Base-by-base conservation (phyloP, 176 grass and related monocot genomes). In the Aegilops tauschii region DNA sequence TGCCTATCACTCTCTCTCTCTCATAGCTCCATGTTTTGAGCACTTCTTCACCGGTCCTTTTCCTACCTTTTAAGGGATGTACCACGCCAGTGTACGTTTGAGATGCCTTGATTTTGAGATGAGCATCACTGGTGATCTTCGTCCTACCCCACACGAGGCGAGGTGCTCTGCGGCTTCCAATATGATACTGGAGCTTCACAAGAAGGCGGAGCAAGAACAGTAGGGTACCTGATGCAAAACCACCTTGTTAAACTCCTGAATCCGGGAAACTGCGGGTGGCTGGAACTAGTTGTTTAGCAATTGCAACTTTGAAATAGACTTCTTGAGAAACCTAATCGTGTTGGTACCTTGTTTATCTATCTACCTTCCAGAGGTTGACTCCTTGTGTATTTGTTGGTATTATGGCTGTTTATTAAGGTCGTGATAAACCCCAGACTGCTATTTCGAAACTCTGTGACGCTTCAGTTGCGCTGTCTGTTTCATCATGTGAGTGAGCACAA, bases 41-140 rank as follows among this genome's bases (percentile, higher is more conserved):
- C 21, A 82, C 34, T 58, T 35, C 35, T 83, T 88, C 39, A 56
- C 83, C 82, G 16, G 29, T 50, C 65, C 2, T 86, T 14, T 31
- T 79, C 36, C 25, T 69, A 39, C 79, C 39, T 86, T 82, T 40
- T 18, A 78, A 93, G 91, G 73, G 67, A 85, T 66, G 45, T 90
- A 82, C 78, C 58, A 42, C 72, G 88, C 85, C 5, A 87, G 14
- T 32, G 88, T 88, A 59, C 12, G 54, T 31, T 45, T 93, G 78
- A 25, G 6, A 45, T 82, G 85, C 63, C 54, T 77, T 21, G 88
- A 90, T 56, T 82, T 88, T 62, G 58, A 90, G 18, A 68, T 80
- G 12, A 82, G 17, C 3, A 65, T 5, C 11, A 36, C 54, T 85
- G 88, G 88, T 35, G 72, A 78, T 78, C 52, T 13, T 29, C 61